Evolutionary conservation across 164 flowering plant genomes (phyloP), one percentile per base, ranked within the genome.

Genomic region (Sedum album): DNA sequence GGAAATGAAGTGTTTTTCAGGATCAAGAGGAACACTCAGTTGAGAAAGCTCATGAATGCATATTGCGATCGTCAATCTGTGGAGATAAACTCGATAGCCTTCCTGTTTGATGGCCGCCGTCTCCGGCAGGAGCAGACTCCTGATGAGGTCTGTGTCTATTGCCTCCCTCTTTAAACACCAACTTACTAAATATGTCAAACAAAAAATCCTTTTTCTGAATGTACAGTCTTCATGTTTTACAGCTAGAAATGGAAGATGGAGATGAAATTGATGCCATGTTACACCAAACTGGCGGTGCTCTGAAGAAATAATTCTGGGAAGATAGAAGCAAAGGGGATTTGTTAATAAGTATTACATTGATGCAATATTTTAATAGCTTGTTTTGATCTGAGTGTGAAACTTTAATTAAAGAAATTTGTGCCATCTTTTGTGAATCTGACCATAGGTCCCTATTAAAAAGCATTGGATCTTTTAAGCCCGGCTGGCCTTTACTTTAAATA

Each of bases 91-190:
- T 73, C 85, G 11, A 81, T 82, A 57, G 84, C 82, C 1, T 82
- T 82, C 73, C 53, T 82, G 73, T 82, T 80, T 75, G 84, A 82
- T 77, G 86, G 86, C 13, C 84, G 86, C 21, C 83, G 84, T 14
- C 82, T 82, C 1, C 71, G 86, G 18, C 79, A 35, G 8, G 84
- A 82, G 51, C 86, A 80, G 60, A 80, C 86, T 35, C 86, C 86
- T 1, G 84, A 80, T 48, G 84, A 80, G 82, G 86, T 81, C 25
- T 35, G 49, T 72, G n/a, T 60, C 46, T 60, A 62, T 39, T 14
- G 5, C 17, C 28, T 28, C 7, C 57, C 2, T 21, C 66, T 8
- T 39, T 14, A 1, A 39, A 4, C 42, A 0, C 42, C 42, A 39
- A 2, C 41, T 6, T 38, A 1, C 42, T 1, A 7, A 39, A 1